Conservation (phyloP, 352 stramenopile species). For the Phytophthora vignae region DNA sequence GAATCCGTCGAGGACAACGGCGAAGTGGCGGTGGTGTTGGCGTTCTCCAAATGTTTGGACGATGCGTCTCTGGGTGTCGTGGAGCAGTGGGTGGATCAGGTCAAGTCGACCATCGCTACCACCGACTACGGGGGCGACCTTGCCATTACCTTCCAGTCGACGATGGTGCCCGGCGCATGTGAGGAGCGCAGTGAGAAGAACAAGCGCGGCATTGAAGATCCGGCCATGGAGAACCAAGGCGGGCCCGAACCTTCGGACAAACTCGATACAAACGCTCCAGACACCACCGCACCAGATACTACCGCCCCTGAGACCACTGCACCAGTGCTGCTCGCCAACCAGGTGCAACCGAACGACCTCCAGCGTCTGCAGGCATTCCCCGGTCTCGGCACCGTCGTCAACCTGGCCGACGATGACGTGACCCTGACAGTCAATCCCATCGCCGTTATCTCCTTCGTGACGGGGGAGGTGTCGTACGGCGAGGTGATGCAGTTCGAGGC, state of each 20-base stretch:
- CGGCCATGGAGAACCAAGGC: constrained; percentile 23
- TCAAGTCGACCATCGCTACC: constrained; percentile 22
- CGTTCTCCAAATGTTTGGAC: constrained; percentile 73
- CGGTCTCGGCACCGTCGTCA: constrained; percentile 40
- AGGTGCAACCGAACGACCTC: constrained; percentile 32
- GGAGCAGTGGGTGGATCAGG: constrained; percentile 56
- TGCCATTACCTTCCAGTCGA: constrained; percentile 44
- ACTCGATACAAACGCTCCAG: no score
- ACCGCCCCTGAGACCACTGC: neutral
- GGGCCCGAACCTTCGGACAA: neutral
- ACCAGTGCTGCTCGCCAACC: constrained; percentile 18
- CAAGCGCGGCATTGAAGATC: constrained; percentile 25
- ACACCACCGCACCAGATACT: neutral
- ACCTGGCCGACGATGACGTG: constrained; percentile 16
- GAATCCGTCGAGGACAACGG: constrained; percentile 12
- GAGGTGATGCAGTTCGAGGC: constrained; percentile 44
- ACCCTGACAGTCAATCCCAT: constrained; percentile 19
- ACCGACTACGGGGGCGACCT: constrained; percentile 1
- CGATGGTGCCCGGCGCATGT: constrained; percentile 54
- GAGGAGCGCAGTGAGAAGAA: constrained; percentile 39
- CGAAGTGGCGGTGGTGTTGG: constrained; percentile 52
- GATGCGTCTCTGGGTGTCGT: constrained; percentile 46
- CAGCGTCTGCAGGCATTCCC: constrained; percentile 49
- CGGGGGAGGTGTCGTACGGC: constrained; percentile 43
- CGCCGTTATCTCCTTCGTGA: constrained; percentile 56